phyloP scores from a whole-genome alignment of 371 early-diverging fungal species.

The Sporodiniella umbellata region DNA sequence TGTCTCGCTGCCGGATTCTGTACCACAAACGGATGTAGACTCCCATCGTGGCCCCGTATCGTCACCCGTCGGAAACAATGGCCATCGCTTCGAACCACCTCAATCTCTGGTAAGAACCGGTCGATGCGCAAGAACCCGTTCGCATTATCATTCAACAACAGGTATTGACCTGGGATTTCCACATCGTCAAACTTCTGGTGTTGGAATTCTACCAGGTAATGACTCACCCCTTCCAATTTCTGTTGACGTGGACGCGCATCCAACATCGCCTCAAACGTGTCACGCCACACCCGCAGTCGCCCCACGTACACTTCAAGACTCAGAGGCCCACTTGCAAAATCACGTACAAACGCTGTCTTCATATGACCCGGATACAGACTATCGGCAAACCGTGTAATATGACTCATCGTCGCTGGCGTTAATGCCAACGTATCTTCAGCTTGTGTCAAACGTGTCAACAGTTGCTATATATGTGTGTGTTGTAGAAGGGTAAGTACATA shows the following conservation, averaged over 20 bases:
- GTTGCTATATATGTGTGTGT: conserved; percentile 41
- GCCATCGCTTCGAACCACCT: conserved; percentile 74
- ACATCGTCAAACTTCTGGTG: conserved; percentile 97
- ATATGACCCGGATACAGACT: conserved; percentile 74
- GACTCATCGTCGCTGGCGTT: conserved; percentile 75
- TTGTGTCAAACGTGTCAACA: conserved; percentile 58
- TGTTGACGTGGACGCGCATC: conserved; percentile 79
- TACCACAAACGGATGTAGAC: conserved; percentile 83
- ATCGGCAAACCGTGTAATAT: conserved; percentile 81
- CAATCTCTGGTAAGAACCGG: conserved; percentile 88
- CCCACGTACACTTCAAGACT: conserved; percentile 79
- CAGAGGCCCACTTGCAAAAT: conserved; percentile 82
- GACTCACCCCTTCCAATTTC: conserved; percentile 81
- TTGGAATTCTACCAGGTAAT: conserved; percentile 95
- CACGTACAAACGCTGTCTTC: conserved; percentile 82
- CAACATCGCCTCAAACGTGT: conserved; percentile 83
- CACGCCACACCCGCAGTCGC: conserved; percentile 82
- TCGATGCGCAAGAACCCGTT: conserved; percentile 94
- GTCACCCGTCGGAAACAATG: conserved; percentile 75
- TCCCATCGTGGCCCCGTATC: conserved; percentile 92
- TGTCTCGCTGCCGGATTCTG: conserved; percentile 88
- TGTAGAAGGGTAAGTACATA: neutral
- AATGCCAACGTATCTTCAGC: conserved; percentile 64
- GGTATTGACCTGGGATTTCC: conserved; percentile 97
- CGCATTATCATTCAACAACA: conserved; percentile 78